Evolutionary conservation across 2,329 filamentous ascomycete genomes (phyloP).

Genomic region (Geoglossum cookeanum): DNA sequence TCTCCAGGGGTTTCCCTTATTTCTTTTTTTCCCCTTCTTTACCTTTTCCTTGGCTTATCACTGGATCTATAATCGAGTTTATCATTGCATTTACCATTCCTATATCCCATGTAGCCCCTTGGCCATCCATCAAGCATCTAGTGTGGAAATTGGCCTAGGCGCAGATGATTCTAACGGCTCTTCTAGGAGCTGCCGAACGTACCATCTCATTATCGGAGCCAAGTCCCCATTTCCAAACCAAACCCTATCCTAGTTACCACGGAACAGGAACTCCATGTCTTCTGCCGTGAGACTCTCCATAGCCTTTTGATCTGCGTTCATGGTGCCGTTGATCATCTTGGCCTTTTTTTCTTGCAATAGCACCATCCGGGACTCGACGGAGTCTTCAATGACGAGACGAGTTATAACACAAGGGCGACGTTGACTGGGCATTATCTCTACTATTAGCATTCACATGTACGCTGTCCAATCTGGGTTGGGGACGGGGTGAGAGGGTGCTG

Average conservation of each 20-base stretch:
- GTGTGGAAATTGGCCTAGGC: no score
- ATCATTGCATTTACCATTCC: no score
- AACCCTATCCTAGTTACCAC: conserved; percentile 35
- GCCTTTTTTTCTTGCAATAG: conserved; percentile 96
- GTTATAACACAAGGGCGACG: conserved; percentile 87
- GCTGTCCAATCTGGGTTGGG: not conserved
- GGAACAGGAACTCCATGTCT: conserved; percentile 93
- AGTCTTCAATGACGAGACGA: conserved; percentile 88
- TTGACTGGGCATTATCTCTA: conserved; percentile 84
- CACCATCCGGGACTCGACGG: conserved; percentile 89
- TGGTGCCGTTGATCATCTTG: conserved; percentile 91
- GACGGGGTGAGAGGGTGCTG: not conserved
- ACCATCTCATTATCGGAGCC: not conserved
- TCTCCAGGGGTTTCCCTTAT: no score
- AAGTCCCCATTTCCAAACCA: not conserved
- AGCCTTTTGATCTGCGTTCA: conserved; percentile 79
- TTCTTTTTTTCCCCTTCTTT: no score
- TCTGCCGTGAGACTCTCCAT: conserved; percentile 81
- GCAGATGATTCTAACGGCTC: no score
- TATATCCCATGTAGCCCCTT: no score
- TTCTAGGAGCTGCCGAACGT: not conserved
- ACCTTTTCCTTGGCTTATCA: no score
- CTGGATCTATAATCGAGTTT: no score
- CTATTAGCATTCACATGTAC: conserved; percentile 20
- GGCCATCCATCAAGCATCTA: no score